These are phyloP conservation scores for Colletotrichum chlorophyti DNA, from an alignment of 2,329 filamentous ascomycete genomes.

Conservation along the genomic window DNA sequence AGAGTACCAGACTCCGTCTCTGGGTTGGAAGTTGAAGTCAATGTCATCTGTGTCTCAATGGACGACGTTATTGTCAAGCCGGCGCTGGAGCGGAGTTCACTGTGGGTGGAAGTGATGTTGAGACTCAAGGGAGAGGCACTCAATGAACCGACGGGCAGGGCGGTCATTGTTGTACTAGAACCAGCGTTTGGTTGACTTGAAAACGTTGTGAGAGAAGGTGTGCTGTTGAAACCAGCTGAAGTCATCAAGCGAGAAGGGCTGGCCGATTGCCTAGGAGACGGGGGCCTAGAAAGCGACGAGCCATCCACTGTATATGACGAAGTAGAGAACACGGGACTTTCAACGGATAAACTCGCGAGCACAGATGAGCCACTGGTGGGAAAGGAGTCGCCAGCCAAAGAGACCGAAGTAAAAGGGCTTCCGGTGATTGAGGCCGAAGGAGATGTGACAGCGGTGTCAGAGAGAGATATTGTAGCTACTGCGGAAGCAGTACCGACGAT, in stretches of 20 bases:
- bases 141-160: not conserved
- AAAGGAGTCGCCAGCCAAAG: not conserved
- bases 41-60: not conserved
- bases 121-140: not conserved
- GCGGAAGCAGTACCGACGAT: not conserved
- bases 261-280: not conserved
- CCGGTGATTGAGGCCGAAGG: not conserved
- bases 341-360: not conserved
- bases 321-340: not conserved
- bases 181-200: not conserved
- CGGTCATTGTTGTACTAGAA: no score
- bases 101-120: not conserved
- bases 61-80: not conserved
- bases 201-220: not conserved
- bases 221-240: not conserved
- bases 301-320: not conserved
- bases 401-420: not conserved
- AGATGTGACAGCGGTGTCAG: not conserved
- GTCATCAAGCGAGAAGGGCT: not conserved
- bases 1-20: conserved; percentile 8
- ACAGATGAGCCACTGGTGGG: not conserved
- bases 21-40: not conserved
- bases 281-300: not conserved
- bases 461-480: not conserved
- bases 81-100: not conserved